phyloP scores from a whole-genome alignment of 768 basidiomycete genomes.

The Rhizopogon salebrosus region DNA sequence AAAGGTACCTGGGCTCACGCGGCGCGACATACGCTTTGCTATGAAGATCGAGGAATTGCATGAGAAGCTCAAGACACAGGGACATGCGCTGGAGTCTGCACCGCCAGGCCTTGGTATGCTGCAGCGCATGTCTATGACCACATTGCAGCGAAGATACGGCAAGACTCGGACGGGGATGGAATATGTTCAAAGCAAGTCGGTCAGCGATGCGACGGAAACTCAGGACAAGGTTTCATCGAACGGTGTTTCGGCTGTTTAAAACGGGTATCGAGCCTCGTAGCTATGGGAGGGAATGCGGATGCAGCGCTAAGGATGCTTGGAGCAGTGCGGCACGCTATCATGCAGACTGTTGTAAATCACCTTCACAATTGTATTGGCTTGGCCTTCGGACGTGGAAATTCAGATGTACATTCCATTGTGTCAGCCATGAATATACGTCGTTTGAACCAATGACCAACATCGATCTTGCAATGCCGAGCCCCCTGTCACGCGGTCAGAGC shows the following conservation, averaged over 20 bases:
- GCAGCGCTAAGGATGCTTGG: neutral
- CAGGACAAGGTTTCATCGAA: neutral
- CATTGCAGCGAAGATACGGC: constrained; percentile 18
- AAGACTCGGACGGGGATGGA: neutral
- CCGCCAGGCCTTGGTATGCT: constrained; percentile 8
- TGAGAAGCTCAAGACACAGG: constrained; percentile 15
- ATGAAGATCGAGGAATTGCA: constrained; percentile 34
- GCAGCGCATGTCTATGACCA: constrained; percentile 20
- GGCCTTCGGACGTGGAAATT: neutral
- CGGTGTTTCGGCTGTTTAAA: neutral
- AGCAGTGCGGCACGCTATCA: too few relatives aligned
- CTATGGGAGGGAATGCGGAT: neutral
- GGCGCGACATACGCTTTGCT: constrained; percentile 48
- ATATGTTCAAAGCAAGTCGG: neutral
- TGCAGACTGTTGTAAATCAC: too few relatives aligned
- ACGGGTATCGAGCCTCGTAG: neutral
- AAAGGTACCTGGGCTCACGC: constrained; percentile 39
- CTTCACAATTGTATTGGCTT: neutral
- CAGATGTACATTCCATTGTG: too few relatives aligned
- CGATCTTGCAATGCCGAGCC: neutral
- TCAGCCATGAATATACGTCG: neutral
- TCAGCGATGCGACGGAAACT: neutral
- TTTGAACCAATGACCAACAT: neutral
- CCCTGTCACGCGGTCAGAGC: neutral
- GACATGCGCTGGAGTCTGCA: constrained; percentile 18